Base-by-base conservation (phyloP, 208 protist genomes). In the Sergeia podlipaevii region DNA sequence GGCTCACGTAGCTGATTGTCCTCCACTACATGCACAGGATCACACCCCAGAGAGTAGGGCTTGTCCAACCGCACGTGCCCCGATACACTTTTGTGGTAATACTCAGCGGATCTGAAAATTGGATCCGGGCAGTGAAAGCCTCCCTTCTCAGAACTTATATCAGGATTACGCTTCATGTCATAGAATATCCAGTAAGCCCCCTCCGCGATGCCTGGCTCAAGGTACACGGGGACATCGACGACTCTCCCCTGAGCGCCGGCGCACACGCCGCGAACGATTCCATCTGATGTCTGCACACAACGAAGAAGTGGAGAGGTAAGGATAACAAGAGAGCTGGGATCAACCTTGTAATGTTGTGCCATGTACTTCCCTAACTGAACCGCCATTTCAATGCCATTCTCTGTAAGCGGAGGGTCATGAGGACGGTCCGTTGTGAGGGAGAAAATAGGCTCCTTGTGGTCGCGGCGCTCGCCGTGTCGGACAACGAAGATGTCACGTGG, bases 401-500 rank as follows among this genome's bases (percentile, higher is more conserved):
- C 34, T 2, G 82, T 85, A 48, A 90, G 64, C 20, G 77, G 77
- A 0, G 78, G 61, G 77, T 90, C 82, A 52, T 85, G 80, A 13
- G 77, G 61, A 26, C 70, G 71, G 2, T 58, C 43, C 42, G 59
- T 55, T 0, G 59, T 74, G 17, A 47, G 65, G 32, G 30, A 29
- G 27, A 74, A 89, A 37, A 48, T 28, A 10, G 41, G 59, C 37
- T 83, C 34, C 39, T 58, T 68, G 60, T 80, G 63, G 48, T 89
- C 80, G 36, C 63, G 29, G 11, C 80, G 64, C 42, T 85, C 76
- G 32, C 77, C 65, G 41, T 89, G 80, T 26, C 80, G 80, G 2
- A 74, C 74, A 46, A 79, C 57, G 36, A 74, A 64, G 18, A 79
- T 66, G 7, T 54, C 26, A 10, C 56, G 23, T 0, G 72, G 72